These are phyloP conservation scores for Dactylis glomerata DNA, from an alignment of 176 grass and related monocot species.

Conservation along the genomic window DNA sequence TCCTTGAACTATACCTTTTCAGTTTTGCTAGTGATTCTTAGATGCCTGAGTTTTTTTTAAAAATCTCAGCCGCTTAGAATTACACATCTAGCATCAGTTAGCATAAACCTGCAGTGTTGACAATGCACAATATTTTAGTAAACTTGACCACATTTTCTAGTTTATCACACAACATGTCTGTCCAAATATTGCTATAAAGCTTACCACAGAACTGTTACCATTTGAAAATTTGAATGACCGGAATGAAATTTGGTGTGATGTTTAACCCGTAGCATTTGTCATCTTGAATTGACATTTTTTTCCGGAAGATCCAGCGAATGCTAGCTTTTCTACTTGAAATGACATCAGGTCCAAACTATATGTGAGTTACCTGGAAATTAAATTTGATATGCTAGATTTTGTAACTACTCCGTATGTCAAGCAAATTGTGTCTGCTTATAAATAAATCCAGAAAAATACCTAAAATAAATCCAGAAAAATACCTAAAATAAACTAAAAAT, in stretches of 20 bases:
- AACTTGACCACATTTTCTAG: background rate
- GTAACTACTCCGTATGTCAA: background rate
- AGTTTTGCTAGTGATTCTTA: background rate
- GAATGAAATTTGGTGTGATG: background rate
- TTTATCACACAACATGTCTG: background rate
- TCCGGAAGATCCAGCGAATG: background rate
- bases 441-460: too few species aligned
- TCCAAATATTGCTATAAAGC: background rate
- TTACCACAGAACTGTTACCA: background rate
- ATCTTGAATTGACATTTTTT: background rate
- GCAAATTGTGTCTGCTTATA: background rate
- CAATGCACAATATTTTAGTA: background rate
- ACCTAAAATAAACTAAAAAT: too few species aligned
- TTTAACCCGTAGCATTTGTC: background rate
- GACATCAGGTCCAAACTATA: background rate
- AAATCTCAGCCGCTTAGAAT: background rate
- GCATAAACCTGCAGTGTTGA: background rate
- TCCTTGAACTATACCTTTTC: constrained; percentile 3
- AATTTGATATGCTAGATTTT: background rate
- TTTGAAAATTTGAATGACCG: background rate
- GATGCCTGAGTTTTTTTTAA: background rate
- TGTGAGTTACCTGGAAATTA: background rate
- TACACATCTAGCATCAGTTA: background rate
- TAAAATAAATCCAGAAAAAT: too few species aligned
- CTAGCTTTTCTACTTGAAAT: background rate